Base-by-base conservation (phyloP, 2,329 filamentous ascomycete species). In the Claviceps pazoutovae region DNA sequence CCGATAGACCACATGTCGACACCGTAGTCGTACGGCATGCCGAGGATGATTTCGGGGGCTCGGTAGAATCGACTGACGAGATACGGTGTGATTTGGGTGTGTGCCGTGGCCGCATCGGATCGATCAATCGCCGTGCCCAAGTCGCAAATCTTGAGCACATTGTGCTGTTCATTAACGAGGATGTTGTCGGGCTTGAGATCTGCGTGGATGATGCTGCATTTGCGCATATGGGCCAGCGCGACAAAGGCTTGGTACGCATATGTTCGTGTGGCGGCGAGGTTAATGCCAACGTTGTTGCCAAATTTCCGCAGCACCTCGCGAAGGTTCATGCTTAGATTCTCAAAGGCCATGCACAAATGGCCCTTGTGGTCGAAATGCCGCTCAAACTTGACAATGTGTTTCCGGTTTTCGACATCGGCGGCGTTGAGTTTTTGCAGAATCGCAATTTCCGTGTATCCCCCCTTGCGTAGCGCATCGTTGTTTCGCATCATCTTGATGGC, bases 141-240 rank as follows among this genome's bases (percentile, higher is more conserved):
- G 74, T 98, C 93, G 66, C 90, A 96, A 51, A 98, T 87, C 68
- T 98, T 98, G 62, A 98, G 78, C 30, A 88, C 69, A 58, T 84
- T 95, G 54, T 86, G 83, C 54, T 75, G 81, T 58, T 95, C 88
- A 59, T 91, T 93, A 58, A 91, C 78, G 61, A 98, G 72, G 53
- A 98, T 91, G 61, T 98, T 98, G 78, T 98, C 93, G 8, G 93
- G 93, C 69, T 98, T 98, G 60, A 98, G 68, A 74, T 98, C 93
- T 14, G 91, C 90, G 65, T 98, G 93, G 50, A 98, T 79, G 64
- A 98, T 88, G 66, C 89, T 89, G 71, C 87, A 94, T 64, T 88
- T 91, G 60, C 88, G 85, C 72, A 98, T 80, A 61, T 96, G 83
- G 60, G 83, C 84, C 50, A 98, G 71, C 2, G 88, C 88, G 30